Conservation (phyloP, 2,329 filamentous ascomycete genomes). For the Curvularia eragrostidis region DNA sequence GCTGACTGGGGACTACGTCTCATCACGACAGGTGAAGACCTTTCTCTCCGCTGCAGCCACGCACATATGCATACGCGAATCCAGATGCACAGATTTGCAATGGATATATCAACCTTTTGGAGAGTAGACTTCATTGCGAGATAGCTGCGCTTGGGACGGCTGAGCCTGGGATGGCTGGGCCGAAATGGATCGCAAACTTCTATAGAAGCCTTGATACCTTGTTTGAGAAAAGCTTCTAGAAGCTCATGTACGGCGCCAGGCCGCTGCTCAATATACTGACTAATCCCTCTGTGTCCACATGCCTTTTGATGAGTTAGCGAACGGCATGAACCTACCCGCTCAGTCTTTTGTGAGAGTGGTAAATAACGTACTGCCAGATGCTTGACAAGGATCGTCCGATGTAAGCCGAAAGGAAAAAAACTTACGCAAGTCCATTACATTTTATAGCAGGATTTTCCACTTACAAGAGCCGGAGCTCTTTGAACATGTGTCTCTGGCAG, state of each 20-base stretch:
- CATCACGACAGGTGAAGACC: background rate
- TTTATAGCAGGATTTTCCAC: too few relatives aligned
- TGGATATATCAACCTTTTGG: background rate
- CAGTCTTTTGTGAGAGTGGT: background rate
- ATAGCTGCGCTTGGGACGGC: too few relatives aligned
- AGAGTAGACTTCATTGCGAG: too few relatives aligned
- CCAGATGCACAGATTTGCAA: background rate
- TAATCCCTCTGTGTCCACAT: background rate
- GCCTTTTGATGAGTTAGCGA: background rate
- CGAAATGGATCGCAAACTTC: background rate
- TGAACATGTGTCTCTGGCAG: too few relatives aligned
- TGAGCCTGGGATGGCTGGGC: too few relatives aligned
- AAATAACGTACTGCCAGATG: background rate
- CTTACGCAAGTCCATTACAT: constrained; percentile 2
- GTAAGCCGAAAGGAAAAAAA: background rate
- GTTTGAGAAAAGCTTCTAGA: background rate
- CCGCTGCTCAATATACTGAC: background rate
- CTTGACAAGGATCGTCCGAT: too few relatives aligned
- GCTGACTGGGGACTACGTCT: background rate
- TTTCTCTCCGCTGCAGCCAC: background rate
- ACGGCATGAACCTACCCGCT: too few relatives aligned
- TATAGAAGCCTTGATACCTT: background rate
- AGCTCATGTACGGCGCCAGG: background rate
- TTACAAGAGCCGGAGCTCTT: too few relatives aligned
- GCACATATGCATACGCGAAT: background rate